A percentile compares a stretch with the other conserved stretches of the same genome.
Evolutionary conservation across 768 basidiomycete genomes (phyloP).

Genomic region (Mycena metata): DNA sequence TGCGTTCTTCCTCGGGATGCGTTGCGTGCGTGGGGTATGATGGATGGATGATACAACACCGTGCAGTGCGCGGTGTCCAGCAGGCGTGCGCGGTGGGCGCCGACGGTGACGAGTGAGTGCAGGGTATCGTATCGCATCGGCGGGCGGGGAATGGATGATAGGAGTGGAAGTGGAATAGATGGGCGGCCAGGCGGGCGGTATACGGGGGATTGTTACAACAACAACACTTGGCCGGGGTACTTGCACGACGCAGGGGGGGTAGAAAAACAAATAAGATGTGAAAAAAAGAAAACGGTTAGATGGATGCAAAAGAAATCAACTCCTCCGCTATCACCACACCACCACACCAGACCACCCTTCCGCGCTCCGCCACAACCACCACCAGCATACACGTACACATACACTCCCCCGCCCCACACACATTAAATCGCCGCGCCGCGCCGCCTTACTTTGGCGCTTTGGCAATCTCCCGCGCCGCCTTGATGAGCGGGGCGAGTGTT

Average conservation of each 20-base stretch:
- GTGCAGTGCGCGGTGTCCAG: no score
- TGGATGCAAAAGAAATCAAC: slow-evolving; percentile 13
- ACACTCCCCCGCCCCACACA: not conserved
- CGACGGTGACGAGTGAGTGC: no score
- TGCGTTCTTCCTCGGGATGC: no score
- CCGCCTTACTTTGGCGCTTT: slow-evolving; percentile 60
- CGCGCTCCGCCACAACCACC: not conserved
- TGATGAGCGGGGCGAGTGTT: slow-evolving; percentile 90
- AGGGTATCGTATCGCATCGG: not conserved
- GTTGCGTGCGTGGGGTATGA: no score
- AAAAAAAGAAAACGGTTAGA: slow-evolving; percentile 14
- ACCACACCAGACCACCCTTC: not conserved
- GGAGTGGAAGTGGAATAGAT: not conserved
- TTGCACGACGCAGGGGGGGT: not conserved
- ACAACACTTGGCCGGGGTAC: not conserved
- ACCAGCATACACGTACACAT: not conserved
- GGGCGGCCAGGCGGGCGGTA: not conserved
- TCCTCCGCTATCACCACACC: no score
- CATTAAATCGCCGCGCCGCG: not conserved
- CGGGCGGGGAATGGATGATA: not conserved
- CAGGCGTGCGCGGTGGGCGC: no score
- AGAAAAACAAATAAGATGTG: not conserved
- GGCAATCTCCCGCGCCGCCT: slow-evolving; percentile 89
- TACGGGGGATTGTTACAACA: not conserved
- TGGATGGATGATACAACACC: no score